A percentile compares a stretch with the other conserved stretches of the same genome.
These are phyloP conservation scores for Globisporangium polare DNA, from an alignment of 352 stramenopile genomes.

Conservation along the genomic window DNA sequence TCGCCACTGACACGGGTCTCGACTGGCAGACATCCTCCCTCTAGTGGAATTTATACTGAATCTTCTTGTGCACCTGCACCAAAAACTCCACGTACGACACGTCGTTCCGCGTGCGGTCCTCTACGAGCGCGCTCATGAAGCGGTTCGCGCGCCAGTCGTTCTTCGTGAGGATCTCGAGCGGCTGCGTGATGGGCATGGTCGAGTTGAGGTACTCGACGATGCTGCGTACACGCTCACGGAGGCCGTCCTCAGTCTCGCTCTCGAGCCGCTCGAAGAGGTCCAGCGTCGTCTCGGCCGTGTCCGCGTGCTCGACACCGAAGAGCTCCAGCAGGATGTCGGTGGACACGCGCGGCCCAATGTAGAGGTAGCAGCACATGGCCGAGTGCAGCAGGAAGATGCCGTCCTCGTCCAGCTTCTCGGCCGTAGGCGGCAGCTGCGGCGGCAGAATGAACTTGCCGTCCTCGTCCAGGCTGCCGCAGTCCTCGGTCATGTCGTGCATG, in stretches of 20 bases:
- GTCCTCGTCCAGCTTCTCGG: conserved; percentile 82
- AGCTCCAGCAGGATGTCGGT: conserved; percentile 74
- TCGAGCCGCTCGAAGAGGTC: conserved; percentile 68
- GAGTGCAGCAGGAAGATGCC: conserved; percentile 88
- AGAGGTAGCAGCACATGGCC: conserved; percentile 85
- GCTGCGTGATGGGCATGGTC: conserved; percentile 78
- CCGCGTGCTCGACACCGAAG: conserved; percentile 80
- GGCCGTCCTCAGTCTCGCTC: conserved; percentile 40
- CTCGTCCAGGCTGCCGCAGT: conserved; percentile 76
- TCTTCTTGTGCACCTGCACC: conserved; percentile 89
- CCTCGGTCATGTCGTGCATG: conserved; percentile 80
- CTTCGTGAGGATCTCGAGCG: conserved; percentile 81
- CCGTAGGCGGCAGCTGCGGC: conserved; percentile 68
- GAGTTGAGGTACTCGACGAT: conserved; percentile 80
- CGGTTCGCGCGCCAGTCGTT: conserved; percentile 79
- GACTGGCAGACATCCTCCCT: conserved; percentile 3
- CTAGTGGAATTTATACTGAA: conserved; percentile 90
- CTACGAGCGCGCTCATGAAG: conserved; percentile 85
- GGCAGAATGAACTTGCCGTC: conserved; percentile 74
- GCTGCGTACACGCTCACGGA: conserved; percentile 61
- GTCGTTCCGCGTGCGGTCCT: conserved; percentile 83
- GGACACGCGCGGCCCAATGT: conserved; percentile 72
- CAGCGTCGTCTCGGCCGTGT: conserved; percentile 67
- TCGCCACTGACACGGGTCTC: not conserved
- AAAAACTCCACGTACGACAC: conserved; percentile 90